Base-by-base conservation (phyloP, 176 grass and related monocot genomes). In the Leersia perrieri region DNA sequence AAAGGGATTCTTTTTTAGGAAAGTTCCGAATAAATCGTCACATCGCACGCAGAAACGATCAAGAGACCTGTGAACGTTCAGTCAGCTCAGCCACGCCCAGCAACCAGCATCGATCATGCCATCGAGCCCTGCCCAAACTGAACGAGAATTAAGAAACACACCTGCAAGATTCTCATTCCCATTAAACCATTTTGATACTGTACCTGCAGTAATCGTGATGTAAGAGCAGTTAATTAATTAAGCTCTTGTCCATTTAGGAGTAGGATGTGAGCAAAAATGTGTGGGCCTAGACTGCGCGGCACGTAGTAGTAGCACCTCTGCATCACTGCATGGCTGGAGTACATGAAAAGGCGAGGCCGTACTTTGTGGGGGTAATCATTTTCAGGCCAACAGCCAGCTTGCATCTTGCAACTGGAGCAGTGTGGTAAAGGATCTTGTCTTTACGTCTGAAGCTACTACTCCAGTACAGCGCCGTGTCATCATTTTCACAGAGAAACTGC, bases 371-470 rank as follows among this genome's bases (percentile, higher is more conserved):
- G 2, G 57, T 68, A 76, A 84, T 76, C 26, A 76, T 57, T 8
- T 68, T 75, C 62, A 18, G 26, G 26, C 10, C 82, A 68, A 62
- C n/a, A n/a, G n/a, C n/a, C n/a, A n/a, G n/a, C n/a, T n/a, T n/a
- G n/a, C n/a, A n/a, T n/a, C 20, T 23, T n/a, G 16, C n/a, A 42
- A 42, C 18, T 45, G 60, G n/a, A 15, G 60, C 38, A 14, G 75
- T 30, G 75, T 30, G 60, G 60, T 65, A 42, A 78, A 78, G 76
- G 35, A 47, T n/a, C 18, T 73, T 82, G 80, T 45, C 57, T 73
- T 63, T 33, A 42, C 25, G 3, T 62, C 16, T n/a, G 47, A 20
- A 26, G 25, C 33, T 10, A 4, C 14, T 13, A 58, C 8, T 58
- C 22, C 53, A 58, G 53, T 25, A 58, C 53, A 58, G 22, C 53